phyloP scores from a whole-genome alignment of 2,329 filamentous ascomycete genomes.

The Aureobasidium sp. region DNA sequence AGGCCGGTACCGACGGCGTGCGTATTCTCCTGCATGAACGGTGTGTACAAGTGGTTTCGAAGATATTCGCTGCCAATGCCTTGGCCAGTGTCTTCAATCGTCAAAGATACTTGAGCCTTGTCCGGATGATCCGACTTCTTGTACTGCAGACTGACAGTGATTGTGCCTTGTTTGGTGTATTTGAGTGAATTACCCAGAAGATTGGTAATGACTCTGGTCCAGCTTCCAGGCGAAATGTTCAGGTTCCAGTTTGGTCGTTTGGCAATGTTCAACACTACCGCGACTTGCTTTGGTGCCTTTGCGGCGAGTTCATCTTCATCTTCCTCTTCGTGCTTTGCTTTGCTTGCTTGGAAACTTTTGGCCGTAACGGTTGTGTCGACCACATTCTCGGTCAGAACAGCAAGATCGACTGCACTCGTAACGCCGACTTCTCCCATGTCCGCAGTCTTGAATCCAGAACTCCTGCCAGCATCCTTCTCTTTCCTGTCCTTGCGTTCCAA shows the following conservation, averaged over 20 bases:
- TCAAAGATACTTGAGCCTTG: slow-evolving; percentile 13
- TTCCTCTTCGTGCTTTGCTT: not conserved
- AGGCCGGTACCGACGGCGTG: slow-evolving; percentile 30
- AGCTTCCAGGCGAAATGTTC: slow-evolving; percentile 36
- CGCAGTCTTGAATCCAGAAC: slow-evolving; percentile 9
- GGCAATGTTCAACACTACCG: slow-evolving; percentile 36
- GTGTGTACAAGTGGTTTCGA: slow-evolving; percentile 26
- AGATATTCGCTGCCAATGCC: slow-evolving; percentile 30
- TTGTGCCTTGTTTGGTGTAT: slow-evolving; percentile 35
- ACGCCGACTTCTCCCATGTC: slow-evolving; percentile 16
- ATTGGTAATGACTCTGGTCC: slow-evolving; percentile 43
- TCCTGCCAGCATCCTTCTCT: slow-evolving; percentile 5
- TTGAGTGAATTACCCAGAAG: slow-evolving; percentile 43
- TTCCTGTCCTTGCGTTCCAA: slow-evolving; percentile 7
- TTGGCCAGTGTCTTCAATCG: slow-evolving; percentile 27
- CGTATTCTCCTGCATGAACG: slow-evolving; percentile 30
- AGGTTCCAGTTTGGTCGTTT: slow-evolving; percentile 34
- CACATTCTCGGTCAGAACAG: slow-evolving; percentile 22
- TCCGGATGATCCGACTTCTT: not conserved
- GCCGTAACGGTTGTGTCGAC: slow-evolving; percentile 18
- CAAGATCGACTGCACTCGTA: slow-evolving; percentile 21
- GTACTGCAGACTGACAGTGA: slow-evolving; percentile 24
- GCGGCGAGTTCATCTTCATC: slow-evolving; percentile 7
- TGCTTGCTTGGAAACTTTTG: slow-evolving; percentile 12
- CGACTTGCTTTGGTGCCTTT: slow-evolving; percentile 22